Base-by-base conservation (phyloP, 768 basidiomycete genomes). In the Lactarius trivialis region DNA sequence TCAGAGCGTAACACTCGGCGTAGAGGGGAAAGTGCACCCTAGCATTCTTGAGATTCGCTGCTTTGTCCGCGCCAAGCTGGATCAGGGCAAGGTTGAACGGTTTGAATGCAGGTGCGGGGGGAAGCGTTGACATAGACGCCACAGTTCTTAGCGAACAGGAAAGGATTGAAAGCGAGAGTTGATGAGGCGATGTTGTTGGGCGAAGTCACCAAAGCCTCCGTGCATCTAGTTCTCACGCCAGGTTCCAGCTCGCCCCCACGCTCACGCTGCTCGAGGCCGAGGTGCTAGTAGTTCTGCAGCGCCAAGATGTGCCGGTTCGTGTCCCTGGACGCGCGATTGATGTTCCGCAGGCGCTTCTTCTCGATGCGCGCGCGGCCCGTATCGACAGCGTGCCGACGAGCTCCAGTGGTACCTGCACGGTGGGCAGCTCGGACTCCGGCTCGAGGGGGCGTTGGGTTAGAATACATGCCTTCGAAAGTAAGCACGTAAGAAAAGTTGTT, bases 11-110 rank as follows among this genome's bases (percentile, higher is more conserved):
- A n/a, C n/a, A 79, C 74, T 96, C 94, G 0, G 92, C 90, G 68
- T 93, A 88, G 9, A 84, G 78, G 0, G 91, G 89, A 70, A 98
- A 97, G 70, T 90, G 82, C 3, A 77, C 83, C 36, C 82, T 78
- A 2, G 96, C 96, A 80, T 93, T 89, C 50, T 76, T 78, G 60
- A 99, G 78, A 72, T 98, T 98, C 17, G 80, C 81, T 62, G 77
- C 66, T 75, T 98, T 98, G 75, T 86, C 81, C 0, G 80, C 81
- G 37, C 92, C 92, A 4, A 99, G 82, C 73, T 99, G 97, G 60
- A 98, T 83, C 51, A 98, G 79, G 0, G 95, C 93, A 57, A 99
- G 80, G 24, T 80, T 87, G 75, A 98, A 98, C 2, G 85, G 79
- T 67, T 83, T 86, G 72, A 91, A 79, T 2, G 74, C 60, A 0